phyloP scores from a whole-genome alignment of 108 stramenopile species.

The Poteriospumella lacustris region DNA sequence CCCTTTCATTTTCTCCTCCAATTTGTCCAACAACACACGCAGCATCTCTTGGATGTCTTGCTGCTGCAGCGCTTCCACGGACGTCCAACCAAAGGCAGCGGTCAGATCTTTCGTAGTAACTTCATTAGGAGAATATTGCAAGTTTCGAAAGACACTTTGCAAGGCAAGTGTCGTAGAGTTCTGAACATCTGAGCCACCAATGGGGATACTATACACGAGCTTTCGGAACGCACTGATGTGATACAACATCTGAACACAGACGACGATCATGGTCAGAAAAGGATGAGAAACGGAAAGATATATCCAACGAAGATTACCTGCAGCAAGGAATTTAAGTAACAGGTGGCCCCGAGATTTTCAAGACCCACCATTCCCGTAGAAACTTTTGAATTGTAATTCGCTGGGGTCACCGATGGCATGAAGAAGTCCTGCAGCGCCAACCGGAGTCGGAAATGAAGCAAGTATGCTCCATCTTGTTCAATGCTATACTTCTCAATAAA shows the following conservation, averaged over 20 bases:
- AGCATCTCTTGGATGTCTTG: conserved; percentile 38
- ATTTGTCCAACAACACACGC: conserved; percentile 50
- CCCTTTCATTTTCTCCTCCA: conserved; percentile 55
- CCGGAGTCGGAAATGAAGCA: too few species aligned
- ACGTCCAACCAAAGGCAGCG: conserved; percentile 46
- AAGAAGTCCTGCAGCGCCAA: too few species aligned
- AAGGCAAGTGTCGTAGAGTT: conserved; percentile 42
- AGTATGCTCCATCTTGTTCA: too few species aligned
- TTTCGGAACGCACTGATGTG: conserved; percentile 38
- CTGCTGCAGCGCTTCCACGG: conserved; percentile 37
- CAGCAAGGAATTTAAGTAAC: conserved; percentile 51
- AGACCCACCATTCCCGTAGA: conserved; percentile 47
- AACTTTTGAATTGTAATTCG: conserved; percentile 13
- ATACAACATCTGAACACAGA: conserved; percentile 31
- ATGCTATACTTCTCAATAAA: too few species aligned
- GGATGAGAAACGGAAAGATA: not conserved
- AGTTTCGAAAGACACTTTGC: conserved; percentile 45
- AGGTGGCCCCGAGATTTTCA: conserved; percentile 51
- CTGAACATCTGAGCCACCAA: not conserved
- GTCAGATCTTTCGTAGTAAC: conserved; percentile 49
- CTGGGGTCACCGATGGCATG: not conserved
- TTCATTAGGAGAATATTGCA: conserved; percentile 32
- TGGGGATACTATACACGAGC: conserved; percentile 49
- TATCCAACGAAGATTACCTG: conserved; percentile 21
- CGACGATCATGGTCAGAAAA: not conserved